A percentile compares a stretch with the other conserved stretches of the same genome.
Conservation (phyloP, 345 rosid genomes). For the Sonneratia alba region DNA sequence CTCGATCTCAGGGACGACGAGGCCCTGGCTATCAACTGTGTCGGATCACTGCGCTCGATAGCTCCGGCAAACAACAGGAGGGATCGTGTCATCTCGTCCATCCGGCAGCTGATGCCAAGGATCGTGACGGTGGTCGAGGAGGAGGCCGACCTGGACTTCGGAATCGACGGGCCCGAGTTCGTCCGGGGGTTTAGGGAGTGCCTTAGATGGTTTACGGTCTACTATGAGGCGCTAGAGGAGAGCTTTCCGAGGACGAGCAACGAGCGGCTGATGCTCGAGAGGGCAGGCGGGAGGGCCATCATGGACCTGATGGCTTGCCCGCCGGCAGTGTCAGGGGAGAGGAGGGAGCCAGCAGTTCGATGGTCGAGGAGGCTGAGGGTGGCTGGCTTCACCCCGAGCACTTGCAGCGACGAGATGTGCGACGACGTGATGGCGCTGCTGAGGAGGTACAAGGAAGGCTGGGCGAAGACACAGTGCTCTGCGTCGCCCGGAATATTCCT, state of each 20-base stretch:
- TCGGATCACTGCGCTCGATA: slow-evolving; percentile 59
- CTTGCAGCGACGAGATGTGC: slow-evolving; percentile 74
- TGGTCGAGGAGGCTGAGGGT: slow-evolving; percentile 64
- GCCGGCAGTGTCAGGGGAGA: slow-evolving; percentile 49
- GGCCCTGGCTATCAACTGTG: slow-evolving; percentile 69
- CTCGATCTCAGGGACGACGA: slow-evolving; percentile 55
- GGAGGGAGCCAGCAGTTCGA: slow-evolving; percentile 63
- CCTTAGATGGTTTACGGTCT: slow-evolving; percentile 87
- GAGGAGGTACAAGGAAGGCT: slow-evolving; percentile 90
- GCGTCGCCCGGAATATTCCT: slow-evolving; percentile 74
- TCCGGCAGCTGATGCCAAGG: slow-evolving; percentile 57
- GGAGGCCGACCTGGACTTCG: slow-evolving; percentile 80
- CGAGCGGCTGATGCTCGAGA: slow-evolving; percentile 76
- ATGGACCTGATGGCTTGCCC: slow-evolving; percentile 79
- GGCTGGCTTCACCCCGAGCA: slow-evolving; percentile 38
- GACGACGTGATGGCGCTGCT: slow-evolving; percentile 86
- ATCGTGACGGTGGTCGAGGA: slow-evolving; percentile 80
- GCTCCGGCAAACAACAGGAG: slow-evolving; percentile 39
- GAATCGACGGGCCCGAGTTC: slow-evolving; percentile 53
- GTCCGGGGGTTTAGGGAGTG: slow-evolving; percentile 63
- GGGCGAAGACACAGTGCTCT: slow-evolving; percentile 64
- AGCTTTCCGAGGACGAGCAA: slow-evolving; percentile 71
- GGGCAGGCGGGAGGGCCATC: slow-evolving; percentile 65
- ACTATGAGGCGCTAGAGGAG: slow-evolving; percentile 70
- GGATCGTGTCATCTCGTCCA: slow-evolving; percentile 49